Base-by-base conservation (phyloP, 192 early-diverging fungal species). In the Obelidium mucronatum region DNA sequence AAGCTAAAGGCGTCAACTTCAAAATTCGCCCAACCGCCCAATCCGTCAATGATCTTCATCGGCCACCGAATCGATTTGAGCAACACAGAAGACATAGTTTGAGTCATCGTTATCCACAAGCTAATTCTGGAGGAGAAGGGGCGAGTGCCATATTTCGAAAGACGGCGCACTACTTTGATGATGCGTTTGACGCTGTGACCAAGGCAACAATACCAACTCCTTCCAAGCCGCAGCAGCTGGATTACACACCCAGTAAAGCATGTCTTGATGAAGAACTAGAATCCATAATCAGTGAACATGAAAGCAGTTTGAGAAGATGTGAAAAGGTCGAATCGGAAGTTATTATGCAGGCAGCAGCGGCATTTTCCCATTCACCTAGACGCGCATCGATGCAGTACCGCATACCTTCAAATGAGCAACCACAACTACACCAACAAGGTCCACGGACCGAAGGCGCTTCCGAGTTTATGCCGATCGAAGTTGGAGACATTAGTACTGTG, bases 201-300 rank as follows among this genome's bases (percentile, higher is more conserved):
- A 17, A 39, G 34, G 26, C 66, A 52, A 1, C 40, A 17, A 24
- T n/a, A 5, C 31, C 66, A 44, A 58, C 37, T 33, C 31, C 15
- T 30, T 6, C 19, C 0, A 3, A 64, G 4, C 31, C 13, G n/a
- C n/a, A n/a, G n/a, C n/a, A n/a, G n/a, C n/a, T n/a, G n/a, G n/a
- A n/a, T n/a, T n/a, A n/a, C n/a, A n/a, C n/a, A n/a, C n/a, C n/a
- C n/a, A n/a, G n/a, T 30, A 51, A 15, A 30, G 28, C n/a, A 51
- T 67, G 66, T 31, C 31, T 67, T 8, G 44, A 67, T 31, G 42
- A 52, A 30, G 40, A 42, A 51, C 33, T 67, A 19, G 44, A 51
- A 30, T 67, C 44, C 17, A 67, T 67, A 22, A 51, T 67, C 6
- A 67, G 48, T 31, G 66, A 67, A 48, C 66, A 67, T 52, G 66